Percentiles rank a stretch among this genome's conserved stretches.
These are phyloP conservation scores for Dovyalis caffra DNA, from an alignment of 345 rosid genomes.

Conservation along the genomic window DNA sequence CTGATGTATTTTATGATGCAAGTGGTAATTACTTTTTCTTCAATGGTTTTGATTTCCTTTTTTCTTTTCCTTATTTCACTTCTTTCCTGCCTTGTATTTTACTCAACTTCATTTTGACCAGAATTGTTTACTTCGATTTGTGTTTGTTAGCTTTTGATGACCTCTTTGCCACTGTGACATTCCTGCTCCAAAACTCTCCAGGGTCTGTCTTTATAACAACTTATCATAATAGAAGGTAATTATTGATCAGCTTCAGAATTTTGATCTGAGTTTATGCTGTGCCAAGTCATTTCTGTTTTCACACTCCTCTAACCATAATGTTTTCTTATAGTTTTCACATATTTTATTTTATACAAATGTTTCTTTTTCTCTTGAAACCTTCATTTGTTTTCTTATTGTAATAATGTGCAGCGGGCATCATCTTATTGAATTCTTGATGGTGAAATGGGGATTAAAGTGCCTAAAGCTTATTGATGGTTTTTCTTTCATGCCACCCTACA, in stretches of 20 bases:
- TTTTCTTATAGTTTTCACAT: too few species aligned
- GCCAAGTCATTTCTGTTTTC: neutral
- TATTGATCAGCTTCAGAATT: constrained; percentile 1
- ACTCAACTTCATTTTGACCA: neutral
- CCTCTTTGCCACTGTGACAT: constrained; percentile 77
- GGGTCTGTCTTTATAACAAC: constrained; percentile 79
- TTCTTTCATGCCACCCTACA: constrained; percentile 72
- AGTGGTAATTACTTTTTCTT: constrained; percentile 45
- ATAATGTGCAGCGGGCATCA: constrained; percentile 71
- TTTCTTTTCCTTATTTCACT: neutral
- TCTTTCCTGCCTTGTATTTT: neutral
- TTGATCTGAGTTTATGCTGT: neutral
- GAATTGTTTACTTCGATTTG: constrained; percentile 17
- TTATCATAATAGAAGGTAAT: constrained; percentile 87
- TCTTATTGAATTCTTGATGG: constrained; percentile 87
- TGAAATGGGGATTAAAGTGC: constrained; percentile 82
- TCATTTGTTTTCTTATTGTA: constrained; percentile 1
- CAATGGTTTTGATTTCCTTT: neutral
- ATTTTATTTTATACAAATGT: neutral
- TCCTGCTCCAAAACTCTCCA: constrained; percentile 69
- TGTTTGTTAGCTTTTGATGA: constrained; percentile 66
- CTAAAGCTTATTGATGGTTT: constrained; percentile 71
- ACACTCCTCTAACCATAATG: neutral
- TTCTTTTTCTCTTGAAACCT: neutral
- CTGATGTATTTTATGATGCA: constrained; percentile 82